Evolutionary conservation across 1,139 yeast species (phyloP), one percentile per base, ranked within the genome.

Genomic region (Taphrina flavorubra): DNA sequence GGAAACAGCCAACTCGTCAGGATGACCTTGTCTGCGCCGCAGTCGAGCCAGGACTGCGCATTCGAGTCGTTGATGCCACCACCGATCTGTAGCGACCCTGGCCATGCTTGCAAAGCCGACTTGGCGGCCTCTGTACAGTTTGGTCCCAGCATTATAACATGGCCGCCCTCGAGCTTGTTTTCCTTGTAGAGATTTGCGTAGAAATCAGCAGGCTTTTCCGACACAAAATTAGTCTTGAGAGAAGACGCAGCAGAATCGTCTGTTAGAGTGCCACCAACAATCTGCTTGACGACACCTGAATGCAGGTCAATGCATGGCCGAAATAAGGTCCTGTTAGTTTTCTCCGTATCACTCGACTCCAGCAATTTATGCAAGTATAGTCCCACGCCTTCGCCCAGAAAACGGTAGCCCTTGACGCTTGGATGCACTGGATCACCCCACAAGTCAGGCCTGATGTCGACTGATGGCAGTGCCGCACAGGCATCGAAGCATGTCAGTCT

Each of bases 301-400:
- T 94, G 99, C 71, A 94, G 87, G 77, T 94, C 99, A 55, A 94
- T 94, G 75, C 99, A 94, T 0, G 98, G 99, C 76, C 94, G 85
- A 79, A 90, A 95, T 70, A 83, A 83, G 0, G 98, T 92, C 16
- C 37, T n/a, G 5, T 18, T 47, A 13, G 2, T 16, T 14, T 44
- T 44, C 6, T 13, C 11, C 14, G 63, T 8, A 18, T 60, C 57
- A 11, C 25, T 39, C 14, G 13, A 2, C 20, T 31, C 16, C 47
- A 58, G 16, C 14, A 58, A 39, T 8, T 14, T 18, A 7, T 58
- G 37, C 11, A 58, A 13, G 25, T 58, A 58, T n/a, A 13, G 42
- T 13, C 53, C 62, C n/a, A 58, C 18, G 11, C 53, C 62, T 31
- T 42, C 16, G 25, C 62, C 62, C 5, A 58, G 25, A 8, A 58